Base-by-base conservation (phyloP, 768 basidiomycete species). In the Hemileccinum rubropunctum region DNA sequence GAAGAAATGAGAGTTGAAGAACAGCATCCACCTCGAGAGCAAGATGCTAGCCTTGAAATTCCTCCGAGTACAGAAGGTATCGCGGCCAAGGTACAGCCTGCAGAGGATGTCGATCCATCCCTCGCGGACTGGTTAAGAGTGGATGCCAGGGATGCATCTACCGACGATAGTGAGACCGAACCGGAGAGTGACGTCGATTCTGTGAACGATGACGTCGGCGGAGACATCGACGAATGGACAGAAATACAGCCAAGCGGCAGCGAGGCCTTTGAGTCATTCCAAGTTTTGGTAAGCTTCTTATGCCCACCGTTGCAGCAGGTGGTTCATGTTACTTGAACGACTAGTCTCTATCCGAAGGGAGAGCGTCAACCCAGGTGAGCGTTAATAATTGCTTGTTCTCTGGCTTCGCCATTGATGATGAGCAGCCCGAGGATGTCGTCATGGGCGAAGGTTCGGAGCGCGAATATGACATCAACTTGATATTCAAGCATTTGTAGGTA, bases 401-500 rank as follows among this genome's bases (percentile, higher is more conserved):
- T 23, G 10, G 4, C 23, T 23, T 30, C 11, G 17, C 40, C 21
- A 8, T 45, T 53, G 34, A 54, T 18, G 9, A 40, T 18, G 15
- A 39, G 6, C 17, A 63, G 61, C 18, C 44, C 8, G 49, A 58
- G 44, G 75, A 77, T 52, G 71, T 75, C 17, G 74, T 66, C 17
- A 93, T 94, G 89, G 91, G 89, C 12, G 89, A 90, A 59, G 76
- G 71, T 26, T 75, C 81, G 0, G 88, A 81, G 2, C 83, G 80
- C 76, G 82, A 86, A 54, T 95, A 95, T 51, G 91, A 95, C 66
- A 75, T 81, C 39, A 79, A 82, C 20, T 69, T 73, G 54, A 90
- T 95, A 45, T 95, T 97, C 71, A 83, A 67, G 58, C 91, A 97
- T 70, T 66, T 95, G 88, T 91, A 53, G 51, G 86, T 73, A 3